phyloP scores from a whole-genome alignment of 2,329 filamentous ascomycete species.

The Fusarium sp. region DNA sequence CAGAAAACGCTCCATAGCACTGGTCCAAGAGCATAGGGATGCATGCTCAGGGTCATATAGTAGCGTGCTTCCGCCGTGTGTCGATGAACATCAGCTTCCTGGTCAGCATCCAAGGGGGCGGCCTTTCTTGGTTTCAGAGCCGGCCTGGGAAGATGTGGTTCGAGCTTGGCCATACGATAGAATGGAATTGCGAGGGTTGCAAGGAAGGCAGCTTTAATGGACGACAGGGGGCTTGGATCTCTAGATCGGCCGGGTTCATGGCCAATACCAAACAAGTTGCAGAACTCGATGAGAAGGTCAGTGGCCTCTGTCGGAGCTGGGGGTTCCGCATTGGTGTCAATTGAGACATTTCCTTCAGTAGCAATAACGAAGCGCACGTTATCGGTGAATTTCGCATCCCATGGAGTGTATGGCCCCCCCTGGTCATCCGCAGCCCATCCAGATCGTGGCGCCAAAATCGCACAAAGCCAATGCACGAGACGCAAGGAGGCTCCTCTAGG shows the following conservation, averaged over 20 bases:
- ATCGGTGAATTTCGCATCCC: constrained; percentile 32
- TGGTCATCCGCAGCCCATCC: constrained; percentile 37
- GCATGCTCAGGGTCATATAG: constrained; percentile 49
- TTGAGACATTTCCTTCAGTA: constrained; percentile 28
- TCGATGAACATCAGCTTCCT: constrained; percentile 25
- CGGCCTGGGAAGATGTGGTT: constrained; percentile 38
- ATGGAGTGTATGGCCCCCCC: constrained; percentile 33
- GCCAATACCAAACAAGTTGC: constrained; percentile 40
- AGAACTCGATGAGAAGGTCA: constrained; percentile 43
- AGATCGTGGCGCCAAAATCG: constrained; percentile 37
- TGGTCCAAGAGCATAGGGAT: constrained; percentile 40
- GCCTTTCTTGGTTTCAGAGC: constrained; percentile 14
- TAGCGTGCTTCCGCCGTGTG: constrained; percentile 40
- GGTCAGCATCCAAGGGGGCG: constrained; percentile 8
- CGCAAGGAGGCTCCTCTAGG: constrained; percentile 31
- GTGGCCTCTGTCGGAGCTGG: constrained; percentile 36
- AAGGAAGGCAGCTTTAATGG: constrained; percentile 43
- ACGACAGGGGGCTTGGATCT: constrained; percentile 26
- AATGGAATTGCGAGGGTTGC: constrained; percentile 43
- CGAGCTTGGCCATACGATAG: constrained; percentile 43
- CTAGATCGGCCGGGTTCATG: constrained; percentile 25
- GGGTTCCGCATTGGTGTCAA: constrained; percentile 25
- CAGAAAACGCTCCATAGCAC: constrained; percentile 48
- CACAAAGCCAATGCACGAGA: constrained; percentile 45
- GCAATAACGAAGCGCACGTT: constrained; percentile 37